phyloP scores from a whole-genome alignment of 192 early-diverging fungal genomes.

The Spinellus fusiger region DNA sequence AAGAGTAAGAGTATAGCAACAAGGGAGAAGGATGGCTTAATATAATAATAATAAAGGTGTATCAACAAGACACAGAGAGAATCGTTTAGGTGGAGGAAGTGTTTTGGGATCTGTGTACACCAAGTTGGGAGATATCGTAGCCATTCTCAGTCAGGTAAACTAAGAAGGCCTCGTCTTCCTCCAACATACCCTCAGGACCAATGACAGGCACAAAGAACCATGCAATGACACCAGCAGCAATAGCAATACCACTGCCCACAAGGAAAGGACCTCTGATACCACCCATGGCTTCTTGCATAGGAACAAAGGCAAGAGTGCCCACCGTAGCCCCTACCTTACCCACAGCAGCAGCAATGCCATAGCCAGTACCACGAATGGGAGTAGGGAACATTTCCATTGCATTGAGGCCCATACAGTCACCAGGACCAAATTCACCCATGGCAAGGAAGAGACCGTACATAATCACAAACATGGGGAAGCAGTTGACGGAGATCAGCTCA shows the following conservation, averaged over 20 bases:
- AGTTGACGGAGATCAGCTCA: conserved; percentile 32
- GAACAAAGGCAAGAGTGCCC: conserved; percentile 24
- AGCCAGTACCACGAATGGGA: conserved; percentile 39
- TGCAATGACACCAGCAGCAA: conserved; percentile 14
- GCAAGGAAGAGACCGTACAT: conserved; percentile 41
- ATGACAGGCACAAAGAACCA: conserved; percentile 21
- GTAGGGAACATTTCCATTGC: conserved; percentile 37
- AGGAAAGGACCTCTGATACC: conserved; percentile 26
- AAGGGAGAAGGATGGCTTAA: too few species aligned
- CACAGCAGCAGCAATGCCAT: conserved; percentile 40
- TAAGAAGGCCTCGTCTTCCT: conserved; percentile 21
- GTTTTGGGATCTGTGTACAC: background rate
- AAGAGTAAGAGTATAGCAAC: background rate
- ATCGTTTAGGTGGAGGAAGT: background rate
- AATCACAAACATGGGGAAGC: conserved; percentile 42
- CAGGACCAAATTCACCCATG: conserved; percentile 38
- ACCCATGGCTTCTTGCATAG: conserved; percentile 19
- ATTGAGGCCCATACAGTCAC: conserved; percentile 30
- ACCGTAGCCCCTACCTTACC: conserved; percentile 33
- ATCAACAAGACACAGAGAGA: too few species aligned
- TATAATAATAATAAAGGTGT: too few species aligned
- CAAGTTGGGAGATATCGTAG: conserved; percentile 19
- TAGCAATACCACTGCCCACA: conserved; percentile 24
- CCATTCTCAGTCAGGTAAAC: conserved; percentile 25
- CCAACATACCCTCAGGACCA: conserved; percentile 7